Conservation (phyloP, 2,329 filamentous ascomycete genomes). For the Exophiala aquamarina region DNA sequence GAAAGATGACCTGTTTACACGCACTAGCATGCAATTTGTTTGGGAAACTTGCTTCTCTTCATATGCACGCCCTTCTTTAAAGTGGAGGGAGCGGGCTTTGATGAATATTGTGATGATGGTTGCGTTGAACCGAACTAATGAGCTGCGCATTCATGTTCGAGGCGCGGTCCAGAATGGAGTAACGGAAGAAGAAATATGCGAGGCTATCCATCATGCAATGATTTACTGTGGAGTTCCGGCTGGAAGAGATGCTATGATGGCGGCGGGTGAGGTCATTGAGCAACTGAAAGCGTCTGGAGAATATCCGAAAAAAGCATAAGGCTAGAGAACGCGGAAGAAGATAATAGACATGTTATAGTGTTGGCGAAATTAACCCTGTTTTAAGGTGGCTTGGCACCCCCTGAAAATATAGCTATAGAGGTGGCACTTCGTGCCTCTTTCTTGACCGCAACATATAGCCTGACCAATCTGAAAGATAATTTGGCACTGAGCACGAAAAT, state of each 20-base stretch:
- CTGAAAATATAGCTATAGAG: too few relatives aligned
- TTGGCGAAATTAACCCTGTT: too few relatives aligned
- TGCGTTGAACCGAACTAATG: background rate
- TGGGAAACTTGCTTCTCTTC: constrained; percentile 64
- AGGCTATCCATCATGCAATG: background rate
- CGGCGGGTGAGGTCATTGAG: background rate
- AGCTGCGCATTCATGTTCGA: background rate
- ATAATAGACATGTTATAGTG: too few relatives aligned
- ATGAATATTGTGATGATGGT: constrained; percentile 1
- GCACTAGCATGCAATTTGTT: constrained; percentile 28
- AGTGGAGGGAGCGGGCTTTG: background rate
- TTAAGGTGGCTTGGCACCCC: too few relatives aligned
- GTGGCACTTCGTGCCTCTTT: too few relatives aligned
- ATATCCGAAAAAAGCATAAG: background rate
- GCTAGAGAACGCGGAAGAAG: too few relatives aligned
- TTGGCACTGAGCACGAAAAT: too few relatives aligned
- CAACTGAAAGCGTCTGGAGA: background rate
- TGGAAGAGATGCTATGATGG: background rate
- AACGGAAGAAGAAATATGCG: constrained; percentile 1
- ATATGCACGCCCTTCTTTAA: background rate
- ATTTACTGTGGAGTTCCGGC: background rate
- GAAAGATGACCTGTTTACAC: background rate
- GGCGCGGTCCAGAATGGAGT: background rate
- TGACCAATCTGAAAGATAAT: too few relatives aligned
- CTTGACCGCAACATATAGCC: too few relatives aligned